phyloP scores from a whole-genome alignment of 2,329 filamentous ascomycete genomes.

The Corinectria fuckeliana region DNA sequence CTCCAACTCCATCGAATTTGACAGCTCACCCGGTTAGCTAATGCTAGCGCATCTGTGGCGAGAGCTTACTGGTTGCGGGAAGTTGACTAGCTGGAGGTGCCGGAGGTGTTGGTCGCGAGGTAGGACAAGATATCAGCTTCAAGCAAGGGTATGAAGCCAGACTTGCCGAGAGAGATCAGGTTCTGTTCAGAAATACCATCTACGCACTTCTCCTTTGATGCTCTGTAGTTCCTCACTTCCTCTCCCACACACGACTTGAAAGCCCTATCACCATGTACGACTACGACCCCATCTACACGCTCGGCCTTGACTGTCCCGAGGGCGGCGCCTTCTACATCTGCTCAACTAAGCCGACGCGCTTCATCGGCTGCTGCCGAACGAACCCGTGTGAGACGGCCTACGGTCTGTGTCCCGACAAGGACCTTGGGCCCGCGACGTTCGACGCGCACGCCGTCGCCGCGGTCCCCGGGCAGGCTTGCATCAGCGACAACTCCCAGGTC shows the following conservation, averaged over 20 bases:
- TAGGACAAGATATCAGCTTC: neutral
- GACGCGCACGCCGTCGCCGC: constrained; percentile 28
- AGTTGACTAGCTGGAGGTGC: neutral
- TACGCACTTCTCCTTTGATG: neutral
- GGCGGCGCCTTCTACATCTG: constrained; percentile 48
- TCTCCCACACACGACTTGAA: neutral
- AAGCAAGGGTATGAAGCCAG: neutral
- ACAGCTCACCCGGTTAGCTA: neutral
- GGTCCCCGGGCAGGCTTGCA: constrained; percentile 44
- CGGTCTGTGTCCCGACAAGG: constrained; percentile 26
- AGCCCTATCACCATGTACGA: constrained; percentile 13
- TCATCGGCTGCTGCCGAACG: constrained; percentile 49
- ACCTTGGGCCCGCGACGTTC: constrained; percentile 40
- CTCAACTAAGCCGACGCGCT: constrained; percentile 38
- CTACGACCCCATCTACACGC: constrained; percentile 8
- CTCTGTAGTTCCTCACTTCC: neutral
- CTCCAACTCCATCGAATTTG: neutral
- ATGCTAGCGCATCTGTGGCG: neutral
- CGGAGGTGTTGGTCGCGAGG: neutral
- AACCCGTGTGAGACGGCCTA: constrained; percentile 41
- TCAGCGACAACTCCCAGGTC: constrained; percentile 21
- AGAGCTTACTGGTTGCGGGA: no score
- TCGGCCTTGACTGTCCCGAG: constrained; percentile 42
- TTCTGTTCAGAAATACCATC: neutral
- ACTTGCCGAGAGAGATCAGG: neutral